Percentiles rank a stretch among this genome's conserved stretches.
Conservation (phyloP, 768 basidiomycete species). For the Russula sp. region DNA sequence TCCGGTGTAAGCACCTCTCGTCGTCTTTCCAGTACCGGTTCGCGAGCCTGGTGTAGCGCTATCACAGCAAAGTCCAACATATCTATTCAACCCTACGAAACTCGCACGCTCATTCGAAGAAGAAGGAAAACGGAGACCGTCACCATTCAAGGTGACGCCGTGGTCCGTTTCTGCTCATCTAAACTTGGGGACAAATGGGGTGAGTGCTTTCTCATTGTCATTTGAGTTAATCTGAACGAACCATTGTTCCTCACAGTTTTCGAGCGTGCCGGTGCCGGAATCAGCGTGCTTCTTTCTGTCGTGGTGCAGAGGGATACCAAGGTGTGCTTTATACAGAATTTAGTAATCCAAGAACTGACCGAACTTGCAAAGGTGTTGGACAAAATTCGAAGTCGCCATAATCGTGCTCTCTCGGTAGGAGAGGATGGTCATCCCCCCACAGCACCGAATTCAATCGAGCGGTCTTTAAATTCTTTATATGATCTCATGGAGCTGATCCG, state of each 20-base stretch:
- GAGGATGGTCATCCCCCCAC: background rate
- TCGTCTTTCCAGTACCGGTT: background rate
- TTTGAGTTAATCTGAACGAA: background rate
- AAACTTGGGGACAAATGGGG: slow-evolving; percentile 10
- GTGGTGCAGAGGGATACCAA: background rate
- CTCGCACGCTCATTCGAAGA: slow-evolving; percentile 1
- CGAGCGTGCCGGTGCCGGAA: background rate
- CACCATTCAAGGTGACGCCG: slow-evolving; percentile 3
- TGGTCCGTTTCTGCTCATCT: background rate
- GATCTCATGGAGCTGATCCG: slow-evolving; percentile 1
- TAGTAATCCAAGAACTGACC: background rate
- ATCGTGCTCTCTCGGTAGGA: background rate
- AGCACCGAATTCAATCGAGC: slow-evolving; percentile 5
- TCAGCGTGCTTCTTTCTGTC: background rate
- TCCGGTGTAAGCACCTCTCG: background rate
- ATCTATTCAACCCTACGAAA: slow-evolving; percentile 7
- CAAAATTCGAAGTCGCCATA: background rate
- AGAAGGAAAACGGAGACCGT: slow-evolving; percentile 6
- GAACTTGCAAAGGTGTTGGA: background rate
- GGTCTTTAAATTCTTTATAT: background rate
- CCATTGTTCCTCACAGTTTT: background rate
- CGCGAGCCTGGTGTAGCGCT: background rate
- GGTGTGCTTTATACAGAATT: background rate
- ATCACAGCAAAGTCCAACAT: slow-evolving; percentile 8
- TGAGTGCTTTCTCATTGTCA: background rate